phyloP scores from a whole-genome alignment of 305 asterid species.

The Fraxinus latifolia region DNA sequence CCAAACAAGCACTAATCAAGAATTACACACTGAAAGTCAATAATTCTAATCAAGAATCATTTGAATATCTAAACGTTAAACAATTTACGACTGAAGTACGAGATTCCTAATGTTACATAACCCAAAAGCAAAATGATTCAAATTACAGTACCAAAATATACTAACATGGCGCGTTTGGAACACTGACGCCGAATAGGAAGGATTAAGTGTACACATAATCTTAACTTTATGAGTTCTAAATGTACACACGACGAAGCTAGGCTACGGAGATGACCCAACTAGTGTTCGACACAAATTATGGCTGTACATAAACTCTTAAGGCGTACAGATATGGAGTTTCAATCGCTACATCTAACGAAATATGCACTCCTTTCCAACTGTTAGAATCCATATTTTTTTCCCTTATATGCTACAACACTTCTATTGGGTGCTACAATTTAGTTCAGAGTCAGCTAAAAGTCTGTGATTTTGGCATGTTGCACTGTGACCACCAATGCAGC shows the following conservation, averaged over 20 bases:
- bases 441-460: constrained; percentile 13
- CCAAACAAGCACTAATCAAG: not conserved
- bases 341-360: constrained; percentile 22
- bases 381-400: constrained; percentile 16
- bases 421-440: constrained; percentile 30
- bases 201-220: not conserved
- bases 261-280: not conserved
- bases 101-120: not conserved
- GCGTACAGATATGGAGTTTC: constrained; percentile 22
- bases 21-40: not conserved
- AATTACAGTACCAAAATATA: not conserved
- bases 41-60: not conserved
- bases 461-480: constrained; percentile 21
- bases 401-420: constrained; percentile 12
- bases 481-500: constrained; percentile 21
- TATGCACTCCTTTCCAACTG: constrained; percentile 19
- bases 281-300: not conserved
- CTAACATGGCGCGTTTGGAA: not conserved
- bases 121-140: not conserved
- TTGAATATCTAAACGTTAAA: not conserved
- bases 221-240: not conserved
- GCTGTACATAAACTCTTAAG: not conserved
- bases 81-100: not conserved
- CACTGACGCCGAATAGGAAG: not conserved
- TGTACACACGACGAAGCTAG: not conserved